These are phyloP conservation scores for Helotiales sp. DNA, from an alignment of 2,329 filamentous ascomycete genomes.

Conservation along the genomic window DNA sequence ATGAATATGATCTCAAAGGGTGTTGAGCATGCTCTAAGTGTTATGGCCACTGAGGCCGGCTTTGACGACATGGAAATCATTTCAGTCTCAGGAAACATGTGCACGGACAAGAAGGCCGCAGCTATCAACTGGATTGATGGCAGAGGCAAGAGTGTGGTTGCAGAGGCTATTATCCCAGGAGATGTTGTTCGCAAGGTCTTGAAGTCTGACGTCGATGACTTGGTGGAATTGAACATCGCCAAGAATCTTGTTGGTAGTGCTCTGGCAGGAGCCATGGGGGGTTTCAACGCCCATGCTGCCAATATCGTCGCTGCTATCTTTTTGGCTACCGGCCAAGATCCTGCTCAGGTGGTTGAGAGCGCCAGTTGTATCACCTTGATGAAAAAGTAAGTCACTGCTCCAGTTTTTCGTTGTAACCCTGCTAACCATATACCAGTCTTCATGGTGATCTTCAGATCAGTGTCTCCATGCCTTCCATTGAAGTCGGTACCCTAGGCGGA, in stretches of 20 bases:
- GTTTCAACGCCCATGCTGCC: slow-evolving; percentile 96
- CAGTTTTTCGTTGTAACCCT: background rate
- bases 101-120: slow-evolving; percentile 95
- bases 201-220: slow-evolving; percentile 87
- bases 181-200: slow-evolving; percentile 84
- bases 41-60: slow-evolving; percentile 85
- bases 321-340: slow-evolving; percentile 94
- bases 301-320: slow-evolving; percentile 97
- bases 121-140: slow-evolving; percentile 99
- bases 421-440: slow-evolving; percentile 54
- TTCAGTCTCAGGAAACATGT: slow-evolving; percentile 95
- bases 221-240: slow-evolving; percentile 89
- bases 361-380: slow-evolving; percentile 98
- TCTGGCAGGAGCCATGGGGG: slow-evolving; percentile 93
- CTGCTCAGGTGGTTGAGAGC: slow-evolving; percentile 97
- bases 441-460: slow-evolving; percentile 92
- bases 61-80: slow-evolving; percentile 97
- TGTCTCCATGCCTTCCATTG: slow-evolving; percentile 96
- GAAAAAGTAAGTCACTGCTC: slow-evolving; percentile 78
- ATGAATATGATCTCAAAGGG: slow-evolving; percentile 99
- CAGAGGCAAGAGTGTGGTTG: slow-evolving; percentile 93
- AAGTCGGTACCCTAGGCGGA: slow-evolving; percentile 95
- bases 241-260: slow-evolving; percentile 98
- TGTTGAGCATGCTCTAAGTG: slow-evolving; percentile 85
- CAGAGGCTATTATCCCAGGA: slow-evolving; percentile 92